Conservation (phyloP, 352 stramenopile species). For the Phytopythium boreale region DNA sequence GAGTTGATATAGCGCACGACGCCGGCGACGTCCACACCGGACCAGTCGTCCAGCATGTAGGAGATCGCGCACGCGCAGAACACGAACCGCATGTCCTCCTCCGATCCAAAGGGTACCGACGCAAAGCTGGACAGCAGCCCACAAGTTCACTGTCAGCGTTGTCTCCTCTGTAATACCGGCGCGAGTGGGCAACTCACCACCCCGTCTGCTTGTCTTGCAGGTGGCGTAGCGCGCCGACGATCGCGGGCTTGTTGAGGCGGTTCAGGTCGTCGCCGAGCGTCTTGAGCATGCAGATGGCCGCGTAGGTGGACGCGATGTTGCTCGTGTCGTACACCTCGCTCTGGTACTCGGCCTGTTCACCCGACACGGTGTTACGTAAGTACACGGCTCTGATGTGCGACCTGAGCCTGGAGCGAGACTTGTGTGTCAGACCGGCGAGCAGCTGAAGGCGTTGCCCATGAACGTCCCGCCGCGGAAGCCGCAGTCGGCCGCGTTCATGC, state of each 20-base stretch:
- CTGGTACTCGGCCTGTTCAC: constrained; percentile 41
- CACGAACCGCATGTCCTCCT: constrained; percentile 89
- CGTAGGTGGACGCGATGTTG: constrained; percentile 86
- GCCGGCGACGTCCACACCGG: constrained; percentile 53
- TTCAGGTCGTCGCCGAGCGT: constrained; percentile 83
- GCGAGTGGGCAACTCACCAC: constrained; percentile 23
- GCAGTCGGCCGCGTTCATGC: constrained; percentile 65
- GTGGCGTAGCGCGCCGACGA: constrained; percentile 55
- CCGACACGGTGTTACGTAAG: not conserved
- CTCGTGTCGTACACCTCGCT: constrained; percentile 77
- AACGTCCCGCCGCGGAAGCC: constrained; percentile 69
- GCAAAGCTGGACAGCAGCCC: constrained; percentile 45
- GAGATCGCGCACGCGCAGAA: constrained; percentile 89
- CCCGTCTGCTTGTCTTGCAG: constrained; percentile 77
- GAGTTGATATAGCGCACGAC: constrained; percentile 83
- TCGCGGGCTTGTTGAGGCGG: constrained; percentile 66
- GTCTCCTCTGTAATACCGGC: too few species aligned
- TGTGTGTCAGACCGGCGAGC: constrained; percentile 20
- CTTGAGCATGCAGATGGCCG: constrained; percentile 76
- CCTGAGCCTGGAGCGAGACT: not conserved
- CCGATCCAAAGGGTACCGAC: constrained; percentile 61
- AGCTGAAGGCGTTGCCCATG: constrained; percentile 61
- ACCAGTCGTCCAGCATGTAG: constrained; percentile 85
- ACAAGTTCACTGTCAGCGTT: not conserved
- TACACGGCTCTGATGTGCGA: too few species aligned